A percentile compares a stretch with the other conserved stretches of the same genome.
Evolutionary conservation across 805 yeast genomes (phyloP).

Genomic region (Barnettozyma populi): DNA sequence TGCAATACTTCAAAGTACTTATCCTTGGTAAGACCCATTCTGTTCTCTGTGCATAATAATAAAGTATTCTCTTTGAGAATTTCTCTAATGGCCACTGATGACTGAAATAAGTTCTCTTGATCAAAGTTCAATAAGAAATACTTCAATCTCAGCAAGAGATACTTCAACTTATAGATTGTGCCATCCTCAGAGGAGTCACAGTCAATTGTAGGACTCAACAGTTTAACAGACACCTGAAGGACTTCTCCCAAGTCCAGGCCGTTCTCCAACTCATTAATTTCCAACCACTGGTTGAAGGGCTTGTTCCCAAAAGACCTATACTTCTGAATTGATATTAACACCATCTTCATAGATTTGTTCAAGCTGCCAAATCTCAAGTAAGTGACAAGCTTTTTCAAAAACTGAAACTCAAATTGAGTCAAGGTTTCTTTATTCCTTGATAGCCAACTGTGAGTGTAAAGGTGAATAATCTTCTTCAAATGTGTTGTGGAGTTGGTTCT

Average conservation of each 20-base stretch:
- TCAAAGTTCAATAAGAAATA: conserved; percentile 14
- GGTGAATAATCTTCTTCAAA: conserved; percentile 26
- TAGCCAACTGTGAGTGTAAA: conserved; percentile 30
- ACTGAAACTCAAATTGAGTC: conserved; percentile 15
- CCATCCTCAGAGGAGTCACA: conserved; percentile 3
- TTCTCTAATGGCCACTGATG: conserved; percentile 4
- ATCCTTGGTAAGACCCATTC: conserved; percentile 5
- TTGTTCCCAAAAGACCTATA: conserved; percentile 6
- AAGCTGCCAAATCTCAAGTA: conserved; percentile 20
- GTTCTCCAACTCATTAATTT: conserved; percentile 11
- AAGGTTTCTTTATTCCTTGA: conserved; percentile 12
- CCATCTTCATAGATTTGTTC: conserved; percentile 10
- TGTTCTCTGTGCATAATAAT: conserved; percentile 14
- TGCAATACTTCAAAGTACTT: conserved; percentile 10
- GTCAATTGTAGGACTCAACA: conserved; percentile 4
- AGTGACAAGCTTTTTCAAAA: conserved; percentile 13
- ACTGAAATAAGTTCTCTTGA: conserved; percentile 7
- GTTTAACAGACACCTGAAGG: conserved; percentile 1
- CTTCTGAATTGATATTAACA: conserved; percentile 12
- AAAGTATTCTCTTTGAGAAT: background rate
- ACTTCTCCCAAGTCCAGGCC: conserved; percentile 10
- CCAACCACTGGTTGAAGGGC: conserved; percentile 15
- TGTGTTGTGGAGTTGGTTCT: conserved; percentile 27
- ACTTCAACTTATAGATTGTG: conserved; percentile 6
- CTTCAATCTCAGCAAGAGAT: conserved; percentile 13